Conservation (phyloP, 257 asterid genomes). For the Salvia miltiorrhiza region DNA sequence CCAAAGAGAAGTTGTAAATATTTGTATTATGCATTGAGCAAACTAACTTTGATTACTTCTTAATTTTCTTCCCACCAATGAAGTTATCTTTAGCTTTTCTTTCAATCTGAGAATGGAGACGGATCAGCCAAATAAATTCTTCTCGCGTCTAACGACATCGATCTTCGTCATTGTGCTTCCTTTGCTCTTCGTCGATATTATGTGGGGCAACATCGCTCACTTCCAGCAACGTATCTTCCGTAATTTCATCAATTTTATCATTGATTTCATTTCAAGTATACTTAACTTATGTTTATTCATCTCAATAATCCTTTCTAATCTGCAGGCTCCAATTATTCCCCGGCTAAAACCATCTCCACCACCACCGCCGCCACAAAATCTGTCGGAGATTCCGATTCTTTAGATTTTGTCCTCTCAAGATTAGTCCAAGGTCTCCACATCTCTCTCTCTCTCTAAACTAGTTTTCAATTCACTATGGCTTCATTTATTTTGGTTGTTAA, state of each 20-base stretch:
- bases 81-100: no score
- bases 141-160: slow-evolving; percentile 30
- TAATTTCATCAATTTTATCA: not conserved
- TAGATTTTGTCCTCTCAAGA: slow-evolving; percentile 23
- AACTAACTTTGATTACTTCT: not conserved
- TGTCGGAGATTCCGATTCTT: slow-evolving; percentile 13
- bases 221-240: slow-evolving; percentile 24
- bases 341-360: slow-evolving; percentile 1
- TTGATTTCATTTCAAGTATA: not conserved
- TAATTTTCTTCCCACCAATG: not conserved
- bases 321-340: slow-evolving; percentile 25
- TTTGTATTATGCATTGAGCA: slow-evolving; percentile 14
- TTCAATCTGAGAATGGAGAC: slow-evolving; percentile 29
- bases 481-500: no score
- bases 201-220: slow-evolving; percentile 23
- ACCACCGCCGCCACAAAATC: not conserved
- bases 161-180: slow-evolving; percentile 34
- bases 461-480: no score
- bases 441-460: not conserved
- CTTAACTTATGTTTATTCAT: not conserved
- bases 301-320: not conserved
- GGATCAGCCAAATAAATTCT: slow-evolving; percentile 23
- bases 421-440: slow-evolving; percentile 29
- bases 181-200: slow-evolving; percentile 25
- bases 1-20: not conserved